These are phyloP conservation scores for Dictyostelium citrinum DNA, from an alignment of 78 protist species.

Conservation along the genomic window DNA sequence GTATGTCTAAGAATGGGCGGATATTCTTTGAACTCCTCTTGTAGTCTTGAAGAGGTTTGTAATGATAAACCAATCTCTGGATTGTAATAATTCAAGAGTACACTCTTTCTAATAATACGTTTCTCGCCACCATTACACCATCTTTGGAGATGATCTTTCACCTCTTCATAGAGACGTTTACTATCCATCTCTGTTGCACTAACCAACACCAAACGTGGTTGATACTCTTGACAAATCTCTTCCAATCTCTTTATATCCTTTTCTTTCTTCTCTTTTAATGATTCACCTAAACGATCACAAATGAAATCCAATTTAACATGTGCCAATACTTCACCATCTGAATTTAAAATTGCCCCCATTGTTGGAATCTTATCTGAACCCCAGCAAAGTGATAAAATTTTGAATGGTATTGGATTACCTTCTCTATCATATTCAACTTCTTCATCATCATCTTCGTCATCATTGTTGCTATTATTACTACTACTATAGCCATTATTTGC, in stretches of 20 bases:
- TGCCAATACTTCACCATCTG: conserved; percentile 24
- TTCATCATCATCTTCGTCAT: conserved; percentile 11
- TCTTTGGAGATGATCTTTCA: conserved; percentile 6
- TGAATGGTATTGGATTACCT: neutral
- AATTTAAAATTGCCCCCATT: conserved; percentile 49
- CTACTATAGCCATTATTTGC: neutral
- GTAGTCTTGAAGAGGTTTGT: conserved; percentile 18
- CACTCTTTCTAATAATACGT: neutral
- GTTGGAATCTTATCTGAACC: conserved; percentile 49
- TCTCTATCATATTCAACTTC: conserved; percentile 38
- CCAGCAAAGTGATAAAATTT: conserved; percentile 28
- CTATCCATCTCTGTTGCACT: conserved; percentile 43
- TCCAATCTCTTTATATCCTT: conserved; percentile 10
- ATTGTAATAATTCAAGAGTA: neutral
- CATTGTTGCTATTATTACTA: neutral
- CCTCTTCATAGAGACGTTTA: conserved; percentile 21
- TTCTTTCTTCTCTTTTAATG: conserved; percentile 26
- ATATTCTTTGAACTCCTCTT: conserved; percentile 58
- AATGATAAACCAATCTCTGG: conserved; percentile 62
- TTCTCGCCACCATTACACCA: neutral
- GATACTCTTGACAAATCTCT: neutral
- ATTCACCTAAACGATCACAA: conserved; percentile 51
- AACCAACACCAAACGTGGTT: conserved; percentile 38
- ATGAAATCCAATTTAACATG: conserved; percentile 53
- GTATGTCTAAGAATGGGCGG: conserved; percentile 55